phyloP scores from a whole-genome alignment of 202 grass and related monocot species.

The Carex sylvatica region DNA sequence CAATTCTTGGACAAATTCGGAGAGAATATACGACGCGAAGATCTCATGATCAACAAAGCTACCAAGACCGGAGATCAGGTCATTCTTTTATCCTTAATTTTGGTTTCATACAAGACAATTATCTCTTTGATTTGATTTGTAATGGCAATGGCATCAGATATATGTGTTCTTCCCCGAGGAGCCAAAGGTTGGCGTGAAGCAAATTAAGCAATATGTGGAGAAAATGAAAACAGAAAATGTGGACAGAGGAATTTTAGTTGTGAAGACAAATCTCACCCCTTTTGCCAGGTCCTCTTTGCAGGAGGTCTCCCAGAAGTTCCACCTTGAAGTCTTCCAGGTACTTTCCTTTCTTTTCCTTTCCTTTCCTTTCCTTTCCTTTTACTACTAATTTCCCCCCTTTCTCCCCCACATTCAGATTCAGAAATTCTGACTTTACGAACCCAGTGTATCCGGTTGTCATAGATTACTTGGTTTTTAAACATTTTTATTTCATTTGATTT shows the following conservation, averaged over 20 bases:
- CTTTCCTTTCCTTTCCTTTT: no score
- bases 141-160: slow-evolving; percentile 29
- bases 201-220: slow-evolving; percentile 69
- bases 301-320: slow-evolving; percentile 45
- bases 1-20: slow-evolving; percentile 43
- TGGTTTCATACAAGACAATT: no score
- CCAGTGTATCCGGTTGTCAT: not conserved
- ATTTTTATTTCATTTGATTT: slow-evolving; percentile 1
- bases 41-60: slow-evolving; percentile 31
- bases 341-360: not conserved
- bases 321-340: slow-evolving; percentile 84
- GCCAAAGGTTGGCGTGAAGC: slow-evolving; percentile 67
- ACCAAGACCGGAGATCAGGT: slow-evolving; percentile 38
- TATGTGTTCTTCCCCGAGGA: slow-evolving; percentile 79
- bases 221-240: slow-evolving; percentile 76
- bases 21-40: slow-evolving; percentile 42
- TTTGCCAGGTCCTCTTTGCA: slow-evolving; percentile 54
- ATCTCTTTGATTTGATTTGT: no score
- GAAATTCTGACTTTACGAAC: not conserved
- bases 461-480: not conserved
- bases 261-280: slow-evolving; percentile 64
- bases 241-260: slow-evolving; percentile 56
- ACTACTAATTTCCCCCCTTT: no score
- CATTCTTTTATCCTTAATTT: no score
- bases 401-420: no score